Percentiles rank a stretch among this genome's conserved stretches.
phyloP scores from a whole-genome alignment of 495 filamentous ascomycete genomes.

The Podospora fimiseda region DNA sequence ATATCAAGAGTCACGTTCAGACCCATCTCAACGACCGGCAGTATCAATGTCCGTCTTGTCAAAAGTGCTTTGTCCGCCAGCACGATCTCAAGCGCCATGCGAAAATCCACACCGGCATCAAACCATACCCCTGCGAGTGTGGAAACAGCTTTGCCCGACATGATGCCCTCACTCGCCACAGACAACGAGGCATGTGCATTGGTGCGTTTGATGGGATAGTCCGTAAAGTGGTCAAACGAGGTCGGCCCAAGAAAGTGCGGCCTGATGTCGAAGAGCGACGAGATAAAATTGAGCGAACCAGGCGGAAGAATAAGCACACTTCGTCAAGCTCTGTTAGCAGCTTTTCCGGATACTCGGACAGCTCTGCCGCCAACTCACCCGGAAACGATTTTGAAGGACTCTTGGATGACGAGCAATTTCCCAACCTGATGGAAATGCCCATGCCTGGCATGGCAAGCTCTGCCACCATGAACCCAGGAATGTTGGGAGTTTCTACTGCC shows the following conservation, averaged over 20 bases:
- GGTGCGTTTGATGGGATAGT: constrained; percentile 82
- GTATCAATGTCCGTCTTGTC: constrained; percentile 80
- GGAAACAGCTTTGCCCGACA: constrained; percentile 87
- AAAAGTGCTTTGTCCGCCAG: constrained; percentile 91
- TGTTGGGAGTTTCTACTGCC: constrained; percentile 30
- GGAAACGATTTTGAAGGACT: constrained; percentile 29
- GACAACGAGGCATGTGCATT: constrained; percentile 89
- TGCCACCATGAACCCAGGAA: constrained; percentile 35
- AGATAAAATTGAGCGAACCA: constrained; percentile 53
- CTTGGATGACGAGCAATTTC: constrained; percentile 39
- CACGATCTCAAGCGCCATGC: constrained; percentile 95
- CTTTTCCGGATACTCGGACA: constrained; percentile 45
- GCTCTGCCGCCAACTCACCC: constrained; percentile 41
- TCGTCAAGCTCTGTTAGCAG: constrained; percentile 33
- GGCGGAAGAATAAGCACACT: constrained; percentile 46
- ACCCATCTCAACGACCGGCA: constrained; percentile 94
- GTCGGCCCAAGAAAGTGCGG: constrained; percentile 41
- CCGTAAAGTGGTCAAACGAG: constrained; percentile 50
- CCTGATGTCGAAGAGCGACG: constrained; percentile 56
- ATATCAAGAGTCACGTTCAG: constrained; percentile 96
- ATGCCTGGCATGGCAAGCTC: constrained; percentile 24
- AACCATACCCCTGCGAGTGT: constrained; percentile 86
- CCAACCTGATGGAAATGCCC: constrained; percentile 37
- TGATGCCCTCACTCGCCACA: constrained; percentile 88
- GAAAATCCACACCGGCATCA: constrained; percentile 91